A percentile compares a stretch with the other conserved stretches of the same genome.
Conservation (phyloP, 495 filamentous ascomycete genomes). For the Amphirosellinia nigrospora region DNA sequence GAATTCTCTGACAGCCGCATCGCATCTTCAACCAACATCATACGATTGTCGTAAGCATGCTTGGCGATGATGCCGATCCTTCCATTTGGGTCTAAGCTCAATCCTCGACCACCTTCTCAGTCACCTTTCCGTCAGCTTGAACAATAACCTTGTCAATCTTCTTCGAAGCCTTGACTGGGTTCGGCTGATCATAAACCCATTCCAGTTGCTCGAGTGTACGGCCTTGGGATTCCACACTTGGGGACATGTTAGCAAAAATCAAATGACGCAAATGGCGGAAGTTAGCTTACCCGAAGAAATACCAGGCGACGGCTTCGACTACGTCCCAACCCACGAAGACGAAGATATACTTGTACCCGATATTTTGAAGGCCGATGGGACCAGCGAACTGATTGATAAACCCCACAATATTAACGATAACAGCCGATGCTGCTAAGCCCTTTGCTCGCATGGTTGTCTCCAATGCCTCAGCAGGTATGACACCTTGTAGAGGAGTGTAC, state of each 20-base stretch:
- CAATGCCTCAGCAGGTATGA: conserved; percentile 63
- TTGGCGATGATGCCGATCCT: conserved; percentile 1
- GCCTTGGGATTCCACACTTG: conserved; percentile 56
- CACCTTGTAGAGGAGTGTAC: conserved; percentile 64
- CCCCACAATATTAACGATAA: conserved; percentile 51
- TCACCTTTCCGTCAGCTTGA: conserved; percentile 57
- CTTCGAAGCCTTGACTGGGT: conserved; percentile 57
- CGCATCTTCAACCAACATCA: conserved; percentile 2
- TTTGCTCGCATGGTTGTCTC: conserved; percentile 59
- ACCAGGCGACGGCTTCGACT: conserved; percentile 53
- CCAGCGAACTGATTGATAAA: conserved; percentile 60
- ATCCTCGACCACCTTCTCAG: conserved; percentile 53
- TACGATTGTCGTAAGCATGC: neutral
- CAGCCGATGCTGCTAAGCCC: conserved; percentile 53
- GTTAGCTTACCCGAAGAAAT: conserved; percentile 53
- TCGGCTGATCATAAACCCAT: conserved; percentile 57
- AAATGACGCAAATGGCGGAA: neutral
- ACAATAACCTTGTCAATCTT: conserved; percentile 61
- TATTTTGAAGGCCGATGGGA: conserved; percentile 55
- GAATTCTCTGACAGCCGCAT: neutral
- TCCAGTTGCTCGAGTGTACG: conserved; percentile 59
- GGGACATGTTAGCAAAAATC: conserved; percentile 19
- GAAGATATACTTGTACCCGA: conserved; percentile 57
- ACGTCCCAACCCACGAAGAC: conserved; percentile 56
- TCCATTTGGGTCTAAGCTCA: neutral